Conservation (phyloP, 1,284 basidiomycete species). For the Papiliotrema terrestris region DNA sequence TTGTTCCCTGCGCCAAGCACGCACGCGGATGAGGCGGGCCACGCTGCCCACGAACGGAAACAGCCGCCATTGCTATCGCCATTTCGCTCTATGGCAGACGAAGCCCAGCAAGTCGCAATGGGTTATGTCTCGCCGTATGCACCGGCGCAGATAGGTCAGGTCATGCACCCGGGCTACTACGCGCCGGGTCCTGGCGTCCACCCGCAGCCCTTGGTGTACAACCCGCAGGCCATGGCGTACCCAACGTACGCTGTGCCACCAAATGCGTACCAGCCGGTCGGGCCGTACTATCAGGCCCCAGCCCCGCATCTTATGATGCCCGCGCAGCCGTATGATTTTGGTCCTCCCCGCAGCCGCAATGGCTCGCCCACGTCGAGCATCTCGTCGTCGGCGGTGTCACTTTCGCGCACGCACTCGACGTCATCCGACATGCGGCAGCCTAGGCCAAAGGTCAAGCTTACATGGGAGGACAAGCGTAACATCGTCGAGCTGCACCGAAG, state of each 20-base stretch:
- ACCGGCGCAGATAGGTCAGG: background rate
- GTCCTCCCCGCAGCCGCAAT: constrained; percentile 18
- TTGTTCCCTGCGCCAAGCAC: constrained; percentile 7
- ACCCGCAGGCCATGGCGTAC: background rate
- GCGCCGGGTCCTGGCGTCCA: constrained; percentile 2
- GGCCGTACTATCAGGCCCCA: constrained; percentile 4
- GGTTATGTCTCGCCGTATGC: background rate
- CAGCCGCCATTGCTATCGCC: constrained; percentile 11
- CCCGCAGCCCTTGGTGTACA: background rate
- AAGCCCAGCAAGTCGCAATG: background rate
- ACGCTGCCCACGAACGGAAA: background rate
- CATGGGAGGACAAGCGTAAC: constrained; percentile 47
- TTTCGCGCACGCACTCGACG: constrained; percentile 21
- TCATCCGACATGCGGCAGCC: constrained; percentile 22
- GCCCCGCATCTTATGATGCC: constrained; percentile 9
- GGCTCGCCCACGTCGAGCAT: constrained; percentile 26
- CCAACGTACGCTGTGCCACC: background rate
- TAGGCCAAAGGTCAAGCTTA: constrained; percentile 45
- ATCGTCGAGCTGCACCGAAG: constrained; percentile 49
- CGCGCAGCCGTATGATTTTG: constrained; percentile 12
- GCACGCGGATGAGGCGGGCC: no score
- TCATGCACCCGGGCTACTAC: background rate
- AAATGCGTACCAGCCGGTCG: constrained; percentile 3
- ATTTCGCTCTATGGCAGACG: constrained; percentile 6
- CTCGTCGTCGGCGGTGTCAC: constrained; percentile 18